phyloP scores from a whole-genome alignment of 2,329 filamentous ascomycete species.

The Calonectria pseudoreteaudii region DNA sequence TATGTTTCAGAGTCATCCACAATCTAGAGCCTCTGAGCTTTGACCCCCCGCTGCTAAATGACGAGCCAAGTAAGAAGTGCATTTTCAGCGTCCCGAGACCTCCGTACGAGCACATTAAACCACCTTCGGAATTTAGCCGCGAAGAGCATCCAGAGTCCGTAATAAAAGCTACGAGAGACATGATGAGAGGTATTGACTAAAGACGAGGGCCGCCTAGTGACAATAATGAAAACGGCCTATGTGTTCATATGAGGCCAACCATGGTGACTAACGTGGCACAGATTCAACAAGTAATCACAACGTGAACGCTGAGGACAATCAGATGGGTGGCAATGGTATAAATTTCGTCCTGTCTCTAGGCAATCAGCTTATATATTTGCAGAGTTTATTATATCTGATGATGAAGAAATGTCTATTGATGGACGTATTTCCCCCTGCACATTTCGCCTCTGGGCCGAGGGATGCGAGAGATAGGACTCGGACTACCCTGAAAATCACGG shows the following conservation, averaged over 20 bases:
- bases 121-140: not conserved
- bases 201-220: not conserved
- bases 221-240: not conserved
- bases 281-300: not conserved
- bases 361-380: not conserved
- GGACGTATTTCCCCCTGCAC: constrained; percentile 56
- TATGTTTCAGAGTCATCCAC: constrained; percentile 2
- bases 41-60: constrained; percentile 17
- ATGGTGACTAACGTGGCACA: not conserved
- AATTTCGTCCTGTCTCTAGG: no score
- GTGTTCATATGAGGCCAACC: not conserved
- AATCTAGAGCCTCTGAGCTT: constrained; percentile 17
- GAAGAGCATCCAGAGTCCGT: constrained; percentile 12
- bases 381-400: constrained; percentile 49
- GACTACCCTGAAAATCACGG: constrained; percentile 10
- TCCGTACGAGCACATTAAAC: constrained; percentile 21
- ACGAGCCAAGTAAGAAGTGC: not conserved
- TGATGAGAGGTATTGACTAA: not conserved
- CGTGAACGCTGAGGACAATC: not conserved
- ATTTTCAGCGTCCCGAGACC: constrained; percentile 22
- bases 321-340: not conserved
- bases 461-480: constrained; percentile 46
- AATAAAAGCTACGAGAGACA: not conserved
- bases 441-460: constrained; percentile 53
- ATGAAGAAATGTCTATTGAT: constrained; percentile 52